These are phyloP conservation scores for Crithidia brevicula DNA, from an alignment of 208 protist species.

Conservation along the genomic window DNA sequence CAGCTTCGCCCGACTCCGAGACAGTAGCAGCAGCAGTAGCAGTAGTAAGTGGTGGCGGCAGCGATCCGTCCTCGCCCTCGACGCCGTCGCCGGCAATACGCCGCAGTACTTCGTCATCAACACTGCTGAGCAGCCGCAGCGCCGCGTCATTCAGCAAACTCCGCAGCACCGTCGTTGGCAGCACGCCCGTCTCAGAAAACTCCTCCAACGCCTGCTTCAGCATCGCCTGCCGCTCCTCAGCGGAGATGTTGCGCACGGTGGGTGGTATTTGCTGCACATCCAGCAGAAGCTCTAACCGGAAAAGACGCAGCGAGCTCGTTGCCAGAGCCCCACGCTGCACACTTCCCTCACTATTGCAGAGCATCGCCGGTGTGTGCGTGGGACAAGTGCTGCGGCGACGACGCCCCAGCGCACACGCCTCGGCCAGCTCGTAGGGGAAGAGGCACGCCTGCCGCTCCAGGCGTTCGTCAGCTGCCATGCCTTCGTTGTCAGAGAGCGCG, in stretches of 20 bases:
- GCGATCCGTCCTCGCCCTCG: not conserved
- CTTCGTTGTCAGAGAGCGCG: not conserved
- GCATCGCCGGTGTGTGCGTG: too few species aligned
- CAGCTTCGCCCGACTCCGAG: not conserved
- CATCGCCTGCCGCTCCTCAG: slow-evolving; percentile 14
- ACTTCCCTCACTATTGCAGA: not conserved
- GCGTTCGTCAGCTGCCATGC: not conserved
- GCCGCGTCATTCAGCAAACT: slow-evolving; percentile 35
- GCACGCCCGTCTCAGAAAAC: slow-evolving; percentile 25
- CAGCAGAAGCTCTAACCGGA: slow-evolving; percentile 22
- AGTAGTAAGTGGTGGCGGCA: not conserved
- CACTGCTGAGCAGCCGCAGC: slow-evolving; percentile 33
- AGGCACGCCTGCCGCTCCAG: slow-evolving; percentile 25
- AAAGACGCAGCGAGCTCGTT: slow-evolving; percentile 23
- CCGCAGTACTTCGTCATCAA: slow-evolving; percentile 25
- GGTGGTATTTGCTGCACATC: slow-evolving; percentile 24
- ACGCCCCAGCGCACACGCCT: slow-evolving; percentile 28
- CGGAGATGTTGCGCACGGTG: slow-evolving; percentile 18
- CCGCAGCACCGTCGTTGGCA: slow-evolving; percentile 27
- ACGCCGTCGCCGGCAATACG: slow-evolving; percentile 19
- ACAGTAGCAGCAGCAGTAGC: too few species aligned
- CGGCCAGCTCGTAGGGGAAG: slow-evolving; percentile 27
- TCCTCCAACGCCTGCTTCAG: slow-evolving; percentile 23
- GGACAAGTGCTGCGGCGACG: slow-evolving; percentile 10
- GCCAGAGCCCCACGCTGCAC: not conserved